A percentile compares a stretch with the other conserved stretches of the same genome.
These are phyloP conservation scores for Saccharomyces hybrid DNA, from an alignment of 1,139 yeast species.

Conservation along the genomic window DNA sequence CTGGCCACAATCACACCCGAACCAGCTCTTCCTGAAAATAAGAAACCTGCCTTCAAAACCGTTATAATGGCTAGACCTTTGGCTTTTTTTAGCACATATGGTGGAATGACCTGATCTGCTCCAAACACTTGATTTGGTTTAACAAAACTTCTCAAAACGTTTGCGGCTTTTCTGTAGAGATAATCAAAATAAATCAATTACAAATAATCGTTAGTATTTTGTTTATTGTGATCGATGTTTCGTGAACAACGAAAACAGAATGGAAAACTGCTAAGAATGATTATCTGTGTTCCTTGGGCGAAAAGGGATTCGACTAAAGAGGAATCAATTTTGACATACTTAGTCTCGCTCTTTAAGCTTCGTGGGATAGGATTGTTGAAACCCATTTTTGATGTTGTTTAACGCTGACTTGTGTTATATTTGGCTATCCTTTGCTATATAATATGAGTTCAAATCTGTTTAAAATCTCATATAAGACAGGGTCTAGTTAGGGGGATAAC, in stretches of 20 bases:
- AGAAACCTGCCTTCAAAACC: conserved; percentile 89
- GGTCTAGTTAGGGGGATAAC: background rate
- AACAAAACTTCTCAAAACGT: conserved; percentile 75
- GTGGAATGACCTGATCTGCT: conserved; percentile 83
- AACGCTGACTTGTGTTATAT: background rate
- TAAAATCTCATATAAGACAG: background rate
- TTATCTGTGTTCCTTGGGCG: background rate
- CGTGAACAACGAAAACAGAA: background rate
- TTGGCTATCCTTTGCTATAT: background rate
- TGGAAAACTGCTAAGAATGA: background rate
- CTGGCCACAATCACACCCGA: conserved; percentile 93
- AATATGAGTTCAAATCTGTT: background rate
- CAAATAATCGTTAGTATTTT: background rate
- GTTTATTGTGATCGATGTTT: background rate
- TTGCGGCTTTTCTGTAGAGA: conserved; percentile 71
- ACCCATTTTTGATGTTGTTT: conserved; percentile 30
- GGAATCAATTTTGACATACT: conserved; percentile 42
- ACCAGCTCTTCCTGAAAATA: conserved; percentile 95
- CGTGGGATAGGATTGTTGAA: conserved; percentile 93
- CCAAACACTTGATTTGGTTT: conserved; percentile 91
- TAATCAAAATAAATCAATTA: background rate
- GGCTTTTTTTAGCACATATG: conserved; percentile 79
- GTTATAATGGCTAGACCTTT: conserved; percentile 87
- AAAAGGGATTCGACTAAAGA: background rate
- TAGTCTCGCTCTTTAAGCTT: conserved; percentile 76